phyloP scores from a whole-genome alignment of 805 yeast genomes.

The Yarrowia yakushimensis region DNA sequence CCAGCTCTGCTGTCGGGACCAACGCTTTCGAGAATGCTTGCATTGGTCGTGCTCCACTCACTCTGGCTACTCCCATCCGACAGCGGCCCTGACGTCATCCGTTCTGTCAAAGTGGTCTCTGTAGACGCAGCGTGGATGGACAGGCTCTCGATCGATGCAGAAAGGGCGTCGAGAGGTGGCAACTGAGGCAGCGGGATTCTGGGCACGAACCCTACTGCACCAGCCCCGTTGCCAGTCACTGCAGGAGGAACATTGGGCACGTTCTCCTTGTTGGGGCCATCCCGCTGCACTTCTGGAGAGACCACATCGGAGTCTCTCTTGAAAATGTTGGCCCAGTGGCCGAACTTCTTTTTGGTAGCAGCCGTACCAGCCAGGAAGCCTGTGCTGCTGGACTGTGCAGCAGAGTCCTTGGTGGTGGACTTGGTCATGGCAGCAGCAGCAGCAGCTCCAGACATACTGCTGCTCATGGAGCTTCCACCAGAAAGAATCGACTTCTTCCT shows the following conservation, averaged over 20 bases:
- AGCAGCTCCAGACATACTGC: background rate
- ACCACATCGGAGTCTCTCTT: background rate
- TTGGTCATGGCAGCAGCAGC: background rate
- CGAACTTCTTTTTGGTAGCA: constrained; percentile 15
- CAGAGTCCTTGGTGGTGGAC: background rate
- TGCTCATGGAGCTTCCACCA: background rate
- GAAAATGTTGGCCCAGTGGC: constrained; percentile 15
- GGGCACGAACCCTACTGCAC: background rate
- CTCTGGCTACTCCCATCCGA: constrained; percentile 1
- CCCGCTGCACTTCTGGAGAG: background rate
- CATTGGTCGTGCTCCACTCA: constrained; percentile 3
- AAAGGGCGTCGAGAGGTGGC: constrained; percentile 1
- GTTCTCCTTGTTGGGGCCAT: constrained; percentile 1
- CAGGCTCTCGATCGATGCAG: constrained; percentile 7
- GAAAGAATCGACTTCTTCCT: background rate
- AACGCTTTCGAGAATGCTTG: background rate
- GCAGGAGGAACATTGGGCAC: background rate
- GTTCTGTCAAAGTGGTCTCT: background rate
- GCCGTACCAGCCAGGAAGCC: background rate
- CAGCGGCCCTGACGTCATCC: background rate
- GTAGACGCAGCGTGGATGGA: background rate
- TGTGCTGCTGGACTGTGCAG: background rate
- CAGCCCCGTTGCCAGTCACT: background rate
- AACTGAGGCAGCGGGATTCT: constrained; percentile 14
- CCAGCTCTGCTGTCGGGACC: background rate